A percentile compares a stretch with the other conserved stretches of the same genome.
Conservation (phyloP, 305 asterid species). For the Fraxinus xanthoxyloides region DNA sequence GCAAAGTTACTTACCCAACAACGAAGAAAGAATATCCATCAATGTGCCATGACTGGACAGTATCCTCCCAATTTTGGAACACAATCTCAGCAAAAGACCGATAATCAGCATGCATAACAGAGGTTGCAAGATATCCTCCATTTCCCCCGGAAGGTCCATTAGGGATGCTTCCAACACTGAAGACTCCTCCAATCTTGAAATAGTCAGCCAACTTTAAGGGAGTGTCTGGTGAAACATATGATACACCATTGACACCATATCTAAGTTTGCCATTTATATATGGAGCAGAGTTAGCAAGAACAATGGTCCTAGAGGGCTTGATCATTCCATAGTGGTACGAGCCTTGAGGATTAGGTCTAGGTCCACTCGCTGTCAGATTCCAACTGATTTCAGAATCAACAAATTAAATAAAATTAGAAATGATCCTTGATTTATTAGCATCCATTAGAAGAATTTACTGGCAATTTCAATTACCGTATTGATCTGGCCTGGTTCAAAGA, state of each 20-base stretch:
- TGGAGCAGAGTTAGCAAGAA: slow-evolving; percentile 87
- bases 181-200: slow-evolving; percentile 86
- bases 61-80: slow-evolving; percentile 81
- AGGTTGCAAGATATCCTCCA: slow-evolving; percentile 62
- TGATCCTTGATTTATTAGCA: not conserved
- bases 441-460: not conserved
- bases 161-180: slow-evolving; percentile 60
- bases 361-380: slow-evolving; percentile 88
- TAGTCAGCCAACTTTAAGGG: slow-evolving; percentile 86
- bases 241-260: slow-evolving; percentile 84
- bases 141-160: slow-evolving; percentile 55
- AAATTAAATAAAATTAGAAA: slow-evolving; percentile 12
- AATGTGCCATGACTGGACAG: slow-evolving; percentile 91
- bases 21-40: slow-evolving; percentile 88
- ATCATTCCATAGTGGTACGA: slow-evolving; percentile 91
- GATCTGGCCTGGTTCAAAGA: slow-evolving; percentile 84
- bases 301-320: slow-evolving; percentile 68
- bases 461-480: slow-evolving; percentile 53
- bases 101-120: slow-evolving; percentile 77
- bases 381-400: slow-evolving; percentile 45
- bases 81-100: slow-evolving; percentile 70
- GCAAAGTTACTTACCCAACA: slow-evolving; percentile 60
- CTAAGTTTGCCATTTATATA: slow-evolving; percentile 73
- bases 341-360: slow-evolving; percentile 97
- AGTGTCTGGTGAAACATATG: slow-evolving; percentile 67